Evolutionary conservation across 1,284 basidiomycete species (phyloP).

Genomic region (Melanopsichium pennsylvanicum): DNA sequence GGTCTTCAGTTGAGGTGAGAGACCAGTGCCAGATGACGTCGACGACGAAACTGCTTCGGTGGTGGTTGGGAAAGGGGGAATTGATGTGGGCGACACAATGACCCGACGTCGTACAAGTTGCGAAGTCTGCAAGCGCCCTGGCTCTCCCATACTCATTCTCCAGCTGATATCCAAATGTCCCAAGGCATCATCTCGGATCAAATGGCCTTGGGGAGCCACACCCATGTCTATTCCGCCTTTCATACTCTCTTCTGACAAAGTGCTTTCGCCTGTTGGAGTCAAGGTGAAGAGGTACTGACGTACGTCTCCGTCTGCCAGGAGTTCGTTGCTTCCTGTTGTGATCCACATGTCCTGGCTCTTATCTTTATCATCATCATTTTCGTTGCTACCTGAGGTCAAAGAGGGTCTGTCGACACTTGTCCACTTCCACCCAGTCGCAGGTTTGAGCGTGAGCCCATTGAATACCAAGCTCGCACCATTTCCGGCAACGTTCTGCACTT

Average conservation of each 20-base stretch:
- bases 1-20: too few species aligned
- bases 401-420: conserved; percentile 32
- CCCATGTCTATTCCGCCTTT: conserved; percentile 11
- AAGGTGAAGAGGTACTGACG: conserved; percentile 61
- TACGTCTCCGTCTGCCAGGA: conserved; percentile 53
- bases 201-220: conserved; percentile 2
- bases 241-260: neutral
- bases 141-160: conserved; percentile 56
- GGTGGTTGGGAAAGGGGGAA: neutral
- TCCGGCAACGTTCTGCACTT: conserved; percentile 55
- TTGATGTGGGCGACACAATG: too few species aligned
- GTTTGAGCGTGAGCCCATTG: conserved; percentile 40
- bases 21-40: too few species aligned
- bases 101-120: conserved; percentile 27
- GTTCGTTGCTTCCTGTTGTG: conserved; percentile 2
- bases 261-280: neutral
- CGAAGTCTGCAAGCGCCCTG: conserved; percentile 47
- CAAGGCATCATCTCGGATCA: conserved; percentile 27
- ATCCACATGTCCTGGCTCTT: conserved; percentile 30
- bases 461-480: conserved; percentile 41
- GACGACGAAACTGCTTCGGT: too few species aligned
- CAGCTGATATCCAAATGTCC: conserved; percentile 61
- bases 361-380: neutral
- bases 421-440: conserved; percentile 31
- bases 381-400: too few species aligned